Evolutionary conservation across 129 eudicot species (phyloP), one percentile per base, ranked within the genome.

Genomic region (Helichrysum umbraculigerum): DNA sequence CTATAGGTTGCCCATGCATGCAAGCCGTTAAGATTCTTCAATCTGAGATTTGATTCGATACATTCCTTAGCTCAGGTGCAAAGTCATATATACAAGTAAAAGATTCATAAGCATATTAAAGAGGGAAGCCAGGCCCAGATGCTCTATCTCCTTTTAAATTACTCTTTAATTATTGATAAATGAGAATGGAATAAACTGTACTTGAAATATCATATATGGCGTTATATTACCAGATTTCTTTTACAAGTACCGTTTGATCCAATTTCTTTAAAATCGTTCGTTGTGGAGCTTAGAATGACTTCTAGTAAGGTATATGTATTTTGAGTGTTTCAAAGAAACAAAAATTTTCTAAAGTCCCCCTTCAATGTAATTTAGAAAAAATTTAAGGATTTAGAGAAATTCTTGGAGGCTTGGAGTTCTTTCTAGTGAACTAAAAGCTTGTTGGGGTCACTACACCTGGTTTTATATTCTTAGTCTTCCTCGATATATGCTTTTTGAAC

Each of bases 91-190:
- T 41, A 74, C 42, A 74, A 74, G 34, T 61, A 41, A 61, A 62
- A 61, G 58, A 74, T 73, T 60, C 78, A 73, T 59, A 39, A 74
- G 60, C 78, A 59, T 58, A 59, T 72, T 28, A 61, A 61, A 61
- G 67, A 61, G 64, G 66, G 75, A 56, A 66, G 51, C 66, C 52
- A 33, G 32, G 67, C 37, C 67, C 25, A 8, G 54, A 56, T 12
- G 76, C 32, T 57, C 33, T 72, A 32, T 61, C 37, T 61, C 34
- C 34, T 61, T 61, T 15, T 6, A 61, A 25, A 6, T 61, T 61
- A 4, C 67, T 28, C 4, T 25, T 16, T 71, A 74, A 42, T 74
- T 62, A 41, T 35, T 42, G 61, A 62, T 71, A 42, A 41, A 42
- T 25, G 28, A 25, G 28, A 25, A 25, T 59, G 17, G 71, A 62